These are phyloP conservation scores for Rhodotorula taiwanensis DNA, from an alignment of 768 basidiomycete genomes.

Conservation along the genomic window DNA sequence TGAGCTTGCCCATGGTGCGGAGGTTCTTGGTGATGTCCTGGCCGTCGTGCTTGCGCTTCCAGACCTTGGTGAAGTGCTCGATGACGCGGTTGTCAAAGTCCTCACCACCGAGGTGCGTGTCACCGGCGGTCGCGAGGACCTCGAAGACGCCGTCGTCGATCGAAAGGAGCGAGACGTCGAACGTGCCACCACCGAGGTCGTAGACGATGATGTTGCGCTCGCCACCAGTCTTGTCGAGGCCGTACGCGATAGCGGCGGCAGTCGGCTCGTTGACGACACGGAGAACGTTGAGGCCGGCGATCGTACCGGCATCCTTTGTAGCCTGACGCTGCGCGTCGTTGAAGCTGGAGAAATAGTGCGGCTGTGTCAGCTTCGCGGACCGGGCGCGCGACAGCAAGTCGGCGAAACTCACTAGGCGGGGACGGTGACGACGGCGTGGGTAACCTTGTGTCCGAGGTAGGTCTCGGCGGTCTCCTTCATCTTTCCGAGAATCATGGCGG, in stretches of 20 bases:
- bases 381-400: no score
- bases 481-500: conserved; percentile 89
- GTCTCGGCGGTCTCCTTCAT: conserved; percentile 99
- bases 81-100: conserved; percentile 93
- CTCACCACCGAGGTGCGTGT: conserved; percentile 91
- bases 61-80: conserved; percentile 77
- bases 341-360: conserved; percentile 36
- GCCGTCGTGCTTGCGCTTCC: conserved; percentile 80
- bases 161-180: conserved; percentile 92
- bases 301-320: conserved; percentile 94
- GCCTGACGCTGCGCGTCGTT: conserved; percentile 99
- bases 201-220: conserved; percentile 96
- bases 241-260: conserved; percentile 94
- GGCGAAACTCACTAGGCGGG: conserved; percentile 69
- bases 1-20: conserved; percentile 80
- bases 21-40: conserved; percentile 72
- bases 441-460: conserved; percentile 90
- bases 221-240: conserved; percentile 80
- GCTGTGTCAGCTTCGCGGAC: no score
- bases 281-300: conserved; percentile 87
- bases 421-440: conserved; percentile 95
- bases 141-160: conserved; percentile 92
- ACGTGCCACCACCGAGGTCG: conserved; percentile 97
- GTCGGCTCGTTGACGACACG: conserved; percentile 98
- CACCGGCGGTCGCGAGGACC: conserved; percentile 83